A percentile compares a stretch with the other conserved stretches of the same genome.
These are phyloP conservation scores for Lichtheimia corymbifera DNA, from an alignment of 371 early-diverging fungal species.

Conservation along the genomic window DNA sequence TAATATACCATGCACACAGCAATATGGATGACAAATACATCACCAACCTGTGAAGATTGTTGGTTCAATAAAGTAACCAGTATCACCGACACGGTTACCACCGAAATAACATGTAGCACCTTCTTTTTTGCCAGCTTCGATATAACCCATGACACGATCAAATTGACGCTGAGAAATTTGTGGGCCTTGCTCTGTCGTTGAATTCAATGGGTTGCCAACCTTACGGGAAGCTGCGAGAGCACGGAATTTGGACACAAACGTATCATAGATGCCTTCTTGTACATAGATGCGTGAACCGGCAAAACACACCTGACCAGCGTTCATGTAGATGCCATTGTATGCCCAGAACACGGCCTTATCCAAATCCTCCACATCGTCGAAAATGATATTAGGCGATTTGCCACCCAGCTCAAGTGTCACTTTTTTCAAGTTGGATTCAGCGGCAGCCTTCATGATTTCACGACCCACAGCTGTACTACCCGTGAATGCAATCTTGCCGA, in stretches of 20 bases:
- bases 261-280: slow-evolving; percentile 74
- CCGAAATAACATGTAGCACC: slow-evolving; percentile 52
- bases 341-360: slow-evolving; percentile 76
- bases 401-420: slow-evolving; percentile 84
- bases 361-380: slow-evolving; percentile 78
- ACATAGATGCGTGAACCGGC: slow-evolving; percentile 87
- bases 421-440: slow-evolving; percentile 76
- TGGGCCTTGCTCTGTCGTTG: slow-evolving; percentile 68
- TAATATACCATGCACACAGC: not conserved
- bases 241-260: slow-evolving; percentile 68
- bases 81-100: slow-evolving; percentile 43
- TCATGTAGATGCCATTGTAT: slow-evolving; percentile 72
- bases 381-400: slow-evolving; percentile 90
- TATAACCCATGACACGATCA: slow-evolving; percentile 62
- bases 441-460: slow-evolving; percentile 51
- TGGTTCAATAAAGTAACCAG: slow-evolving; percentile 57
- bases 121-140: slow-evolving; percentile 49
- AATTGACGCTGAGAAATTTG: slow-evolving; percentile 76
- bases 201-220: slow-evolving; percentile 62
- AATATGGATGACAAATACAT: not conserved
- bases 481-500: slow-evolving; percentile 67
- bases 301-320: slow-evolving; percentile 85
- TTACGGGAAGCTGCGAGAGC: slow-evolving; percentile 52
- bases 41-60: slow-evolving; percentile 38
- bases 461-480: slow-evolving; percentile 61